These are phyloP conservation scores for Rutstroemia sp. DNA, from an alignment of 2,329 filamentous ascomycete species.

Conservation along the genomic window DNA sequence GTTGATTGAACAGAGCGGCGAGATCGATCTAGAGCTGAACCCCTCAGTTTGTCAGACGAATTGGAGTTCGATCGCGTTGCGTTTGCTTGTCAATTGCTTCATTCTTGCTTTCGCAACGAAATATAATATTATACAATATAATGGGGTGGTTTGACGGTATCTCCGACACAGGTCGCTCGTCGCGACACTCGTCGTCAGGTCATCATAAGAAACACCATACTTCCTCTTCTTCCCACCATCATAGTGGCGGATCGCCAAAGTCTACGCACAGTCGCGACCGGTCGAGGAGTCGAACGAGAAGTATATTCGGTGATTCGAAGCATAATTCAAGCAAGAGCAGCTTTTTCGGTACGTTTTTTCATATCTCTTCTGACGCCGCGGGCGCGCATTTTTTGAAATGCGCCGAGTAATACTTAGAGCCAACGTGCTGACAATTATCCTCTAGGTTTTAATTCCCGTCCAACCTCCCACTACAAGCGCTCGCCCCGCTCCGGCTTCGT, in stretches of 20 bases:
- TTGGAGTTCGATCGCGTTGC: not conserved
- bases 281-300: constrained; percentile 31
- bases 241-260: constrained; percentile 1
- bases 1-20: constrained; percentile 7
- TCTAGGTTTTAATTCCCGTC: not conserved
- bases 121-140: constrained; percentile 4
- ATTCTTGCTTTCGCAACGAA: not conserved
- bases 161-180: constrained; percentile 26
- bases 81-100: not conserved
- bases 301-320: constrained; percentile 35
- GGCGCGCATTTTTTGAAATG: not conserved
- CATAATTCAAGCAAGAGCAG: constrained; percentile 37
- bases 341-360: constrained; percentile 26
- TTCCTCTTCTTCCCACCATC: constrained; percentile 11
- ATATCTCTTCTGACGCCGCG: not conserved
- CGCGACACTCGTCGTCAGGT: constrained; percentile 22
- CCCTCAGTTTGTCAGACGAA: not conserved
- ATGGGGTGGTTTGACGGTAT: constrained; percentile 42
- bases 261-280: constrained; percentile 8
- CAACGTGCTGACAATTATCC: not conserved
- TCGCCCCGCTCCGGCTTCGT: constrained; percentile 77
- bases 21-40: not conserved
- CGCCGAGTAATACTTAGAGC: not conserved
- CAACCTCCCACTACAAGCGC: constrained; percentile 62
- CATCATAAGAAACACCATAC: constrained; percentile 24